A percentile compares a stretch with the other conserved stretches of the same genome.
Conservation (phyloP, 1,284 basidiomycete genomes). For the Rhodotorula sp. region DNA sequence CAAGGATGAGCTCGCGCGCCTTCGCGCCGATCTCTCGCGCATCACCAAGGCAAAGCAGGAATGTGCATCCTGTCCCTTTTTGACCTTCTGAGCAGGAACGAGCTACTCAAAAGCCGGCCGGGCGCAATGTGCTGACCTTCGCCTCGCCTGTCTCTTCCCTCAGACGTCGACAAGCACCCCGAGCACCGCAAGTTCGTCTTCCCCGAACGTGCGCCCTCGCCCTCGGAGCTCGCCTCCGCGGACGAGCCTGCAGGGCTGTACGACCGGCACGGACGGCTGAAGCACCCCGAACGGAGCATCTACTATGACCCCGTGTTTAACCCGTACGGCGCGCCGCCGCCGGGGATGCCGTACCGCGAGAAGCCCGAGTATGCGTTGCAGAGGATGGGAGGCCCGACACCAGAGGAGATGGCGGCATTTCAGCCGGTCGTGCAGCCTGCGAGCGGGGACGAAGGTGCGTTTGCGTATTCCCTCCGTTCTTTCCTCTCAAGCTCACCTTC, state of each 20-base stretch:
- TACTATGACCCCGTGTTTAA: constrained; percentile 94
- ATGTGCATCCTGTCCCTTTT: constrained; percentile 49
- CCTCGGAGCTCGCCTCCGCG: not conserved
- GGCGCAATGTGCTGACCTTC: not conserved
- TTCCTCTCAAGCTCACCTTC: not conserved
- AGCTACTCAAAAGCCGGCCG: not conserved
- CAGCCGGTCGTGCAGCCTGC: constrained; percentile 10
- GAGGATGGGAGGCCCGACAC: constrained; percentile 38
- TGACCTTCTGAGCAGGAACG: not conserved
- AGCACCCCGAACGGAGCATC: constrained; percentile 61
- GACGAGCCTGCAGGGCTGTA: constrained; percentile 33
- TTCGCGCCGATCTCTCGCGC: constrained; percentile 74
- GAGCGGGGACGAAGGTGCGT: constrained; percentile 2
- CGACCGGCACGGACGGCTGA: constrained; percentile 33
- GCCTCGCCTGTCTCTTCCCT: too few species aligned
- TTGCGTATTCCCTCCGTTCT: too few species aligned
- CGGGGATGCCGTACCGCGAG: constrained; percentile 92
- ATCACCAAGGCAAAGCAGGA: constrained; percentile 83
- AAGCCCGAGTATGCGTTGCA: constrained; percentile 50
- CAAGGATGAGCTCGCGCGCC: constrained; percentile 60
- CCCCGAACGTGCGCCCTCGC: constrained; percentile 21
- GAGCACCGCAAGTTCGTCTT: constrained; percentile 43
- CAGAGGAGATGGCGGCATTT: constrained; percentile 41
- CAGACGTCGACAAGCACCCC: constrained; percentile 79
- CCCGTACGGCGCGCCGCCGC: constrained; percentile 90